Conservation (phyloP, 2,329 filamentous ascomycete species). For the Ascosphaera pollenicola region DNA sequence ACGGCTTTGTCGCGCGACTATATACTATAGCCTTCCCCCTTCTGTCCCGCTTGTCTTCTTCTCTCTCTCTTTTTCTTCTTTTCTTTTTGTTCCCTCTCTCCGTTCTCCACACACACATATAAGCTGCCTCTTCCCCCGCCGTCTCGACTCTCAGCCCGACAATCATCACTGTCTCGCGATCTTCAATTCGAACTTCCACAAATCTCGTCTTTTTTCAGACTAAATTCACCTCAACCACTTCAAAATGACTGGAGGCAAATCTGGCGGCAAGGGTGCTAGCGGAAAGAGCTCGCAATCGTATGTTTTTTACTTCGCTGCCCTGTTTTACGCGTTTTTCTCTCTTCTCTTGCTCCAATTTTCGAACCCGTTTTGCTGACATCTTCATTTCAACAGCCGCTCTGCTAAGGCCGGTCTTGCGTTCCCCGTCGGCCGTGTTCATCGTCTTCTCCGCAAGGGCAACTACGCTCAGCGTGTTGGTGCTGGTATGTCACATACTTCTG, state of each 20-base stretch:
- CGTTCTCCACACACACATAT: constrained; percentile 8
- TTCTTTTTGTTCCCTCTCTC: constrained; percentile 6
- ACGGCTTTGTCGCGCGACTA: constrained; percentile 11
- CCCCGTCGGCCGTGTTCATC: constrained; percentile 97
- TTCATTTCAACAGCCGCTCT: constrained; percentile 48
- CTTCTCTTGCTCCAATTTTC: constrained; percentile 1
- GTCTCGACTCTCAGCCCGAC: constrained; percentile 6
- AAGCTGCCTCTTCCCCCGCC: too few relatives aligned
- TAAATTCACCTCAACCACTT: constrained; percentile 15
- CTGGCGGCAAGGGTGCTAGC: constrained; percentile 97
- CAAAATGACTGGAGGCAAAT: constrained; percentile 99
- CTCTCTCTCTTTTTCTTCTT: constrained; percentile 5
- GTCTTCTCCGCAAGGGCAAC: constrained; percentile 97
- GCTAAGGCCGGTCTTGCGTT: constrained; percentile 99
- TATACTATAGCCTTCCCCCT: constrained; percentile 11
- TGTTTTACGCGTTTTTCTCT: constrained; percentile 1
- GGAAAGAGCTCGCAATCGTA: constrained; percentile 99
- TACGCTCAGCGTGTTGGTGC: constrained; percentile 99
- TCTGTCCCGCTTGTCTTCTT: constrained; percentile 8
- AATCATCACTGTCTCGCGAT: constrained; percentile 6
- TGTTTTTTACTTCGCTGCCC: constrained; percentile 27
- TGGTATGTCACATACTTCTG: constrained; percentile 30
- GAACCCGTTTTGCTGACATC: constrained; percentile 12
- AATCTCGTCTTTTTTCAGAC: constrained; percentile 10
- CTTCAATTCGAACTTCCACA: constrained; percentile 7